Evolutionary conservation across 2,329 filamentous ascomycete species (phyloP).

Genomic region (Lasiodiplodia sp.): DNA sequence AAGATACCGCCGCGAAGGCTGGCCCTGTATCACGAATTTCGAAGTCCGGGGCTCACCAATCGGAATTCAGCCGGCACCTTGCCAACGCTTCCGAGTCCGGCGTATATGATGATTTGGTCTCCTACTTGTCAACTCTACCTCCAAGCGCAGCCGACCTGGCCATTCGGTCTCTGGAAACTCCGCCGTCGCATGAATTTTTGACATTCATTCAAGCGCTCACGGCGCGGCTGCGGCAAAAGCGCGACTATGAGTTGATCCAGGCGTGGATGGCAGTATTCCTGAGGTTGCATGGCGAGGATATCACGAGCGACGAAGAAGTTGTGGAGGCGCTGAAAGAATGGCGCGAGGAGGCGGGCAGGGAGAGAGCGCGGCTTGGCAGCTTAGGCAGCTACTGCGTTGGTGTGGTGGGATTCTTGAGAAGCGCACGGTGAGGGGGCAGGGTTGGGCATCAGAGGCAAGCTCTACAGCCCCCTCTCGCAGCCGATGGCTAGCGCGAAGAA

Average conservation of each 20-base stretch:
- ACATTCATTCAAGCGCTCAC: slow-evolving; percentile 86
- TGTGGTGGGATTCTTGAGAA: slow-evolving; percentile 81
- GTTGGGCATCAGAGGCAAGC: slow-evolving; percentile 16
- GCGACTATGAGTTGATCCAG: slow-evolving; percentile 92
- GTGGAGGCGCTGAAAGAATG: slow-evolving; percentile 70
- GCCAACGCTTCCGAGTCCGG: slow-evolving; percentile 57
- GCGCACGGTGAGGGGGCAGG: slow-evolving; percentile 34
- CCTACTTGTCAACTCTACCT: slow-evolving; percentile 79
- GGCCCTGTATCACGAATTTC: slow-evolving; percentile 43
- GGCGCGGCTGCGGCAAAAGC: slow-evolving; percentile 68
- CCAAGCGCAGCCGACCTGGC: slow-evolving; percentile 90
- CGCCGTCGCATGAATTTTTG: slow-evolving; percentile 71
- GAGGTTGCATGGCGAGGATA: slow-evolving; percentile 72
- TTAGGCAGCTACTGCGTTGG: slow-evolving; percentile 88
- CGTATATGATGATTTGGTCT: slow-evolving; percentile 73
- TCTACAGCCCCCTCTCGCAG: not conserved
- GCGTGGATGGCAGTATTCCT: slow-evolving; percentile 98
- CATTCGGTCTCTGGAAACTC: slow-evolving; percentile 76
- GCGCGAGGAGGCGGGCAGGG: slow-evolving; percentile 74
- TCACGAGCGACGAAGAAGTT: slow-evolving; percentile 56
- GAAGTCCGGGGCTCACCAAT: slow-evolving; percentile 41
- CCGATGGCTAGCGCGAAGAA: no score
- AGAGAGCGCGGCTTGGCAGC: slow-evolving; percentile 73
- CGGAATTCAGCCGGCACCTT: slow-evolving; percentile 59
- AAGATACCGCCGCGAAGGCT: slow-evolving; percentile 33